These are phyloP conservation scores for Eutrema japonicum DNA, from an alignment of 345 rosid genomes.

Conservation along the genomic window DNA sequence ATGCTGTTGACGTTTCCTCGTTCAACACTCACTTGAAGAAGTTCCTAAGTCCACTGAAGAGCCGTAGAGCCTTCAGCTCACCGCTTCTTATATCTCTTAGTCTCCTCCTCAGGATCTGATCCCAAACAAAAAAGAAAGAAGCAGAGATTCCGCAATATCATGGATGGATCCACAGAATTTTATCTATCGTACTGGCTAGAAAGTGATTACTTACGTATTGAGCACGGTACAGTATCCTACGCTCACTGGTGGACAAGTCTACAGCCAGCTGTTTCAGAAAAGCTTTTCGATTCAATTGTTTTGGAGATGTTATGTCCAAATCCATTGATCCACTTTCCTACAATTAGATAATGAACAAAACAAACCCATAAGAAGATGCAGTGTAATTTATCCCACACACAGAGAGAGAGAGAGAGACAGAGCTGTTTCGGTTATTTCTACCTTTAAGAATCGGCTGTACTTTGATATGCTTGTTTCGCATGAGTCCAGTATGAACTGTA, in stretches of 20 bases:
- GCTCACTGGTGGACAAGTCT: slow-evolving; percentile 86
- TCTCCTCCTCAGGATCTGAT: slow-evolving; percentile 87
- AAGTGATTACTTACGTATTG: slow-evolving; percentile 68
- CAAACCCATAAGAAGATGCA: slow-evolving; percentile 62
- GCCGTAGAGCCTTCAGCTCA: slow-evolving; percentile 74
- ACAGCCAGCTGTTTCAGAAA: slow-evolving; percentile 95
- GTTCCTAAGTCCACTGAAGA: slow-evolving; percentile 72
- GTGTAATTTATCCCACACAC: not conserved
- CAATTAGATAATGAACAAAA: slow-evolving; percentile 10
- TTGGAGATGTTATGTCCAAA: slow-evolving; percentile 92
- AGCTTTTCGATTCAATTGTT: slow-evolving; percentile 78
- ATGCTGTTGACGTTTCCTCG: slow-evolving; percentile 13
- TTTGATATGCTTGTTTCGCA: slow-evolving; percentile 91
- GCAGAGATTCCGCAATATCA: not conserved
- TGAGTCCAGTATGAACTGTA: slow-evolving; percentile 73
- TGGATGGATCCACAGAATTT: not conserved
- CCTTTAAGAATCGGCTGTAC: slow-evolving; percentile 87
- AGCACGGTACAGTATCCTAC: slow-evolving; percentile 83
- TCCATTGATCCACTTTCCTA: slow-evolving; percentile 96
- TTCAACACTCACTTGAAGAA: slow-evolving; percentile 58
- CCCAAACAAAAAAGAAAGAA: not conserved
- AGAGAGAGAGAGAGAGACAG: not conserved
- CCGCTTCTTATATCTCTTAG: slow-evolving; percentile 85
- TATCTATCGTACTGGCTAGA: slow-evolving; percentile 1
- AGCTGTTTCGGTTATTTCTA: slow-evolving; percentile 23